Base-by-base conservation (phyloP, 179 eudicot species). In the Drosera spatulata region DNA sequence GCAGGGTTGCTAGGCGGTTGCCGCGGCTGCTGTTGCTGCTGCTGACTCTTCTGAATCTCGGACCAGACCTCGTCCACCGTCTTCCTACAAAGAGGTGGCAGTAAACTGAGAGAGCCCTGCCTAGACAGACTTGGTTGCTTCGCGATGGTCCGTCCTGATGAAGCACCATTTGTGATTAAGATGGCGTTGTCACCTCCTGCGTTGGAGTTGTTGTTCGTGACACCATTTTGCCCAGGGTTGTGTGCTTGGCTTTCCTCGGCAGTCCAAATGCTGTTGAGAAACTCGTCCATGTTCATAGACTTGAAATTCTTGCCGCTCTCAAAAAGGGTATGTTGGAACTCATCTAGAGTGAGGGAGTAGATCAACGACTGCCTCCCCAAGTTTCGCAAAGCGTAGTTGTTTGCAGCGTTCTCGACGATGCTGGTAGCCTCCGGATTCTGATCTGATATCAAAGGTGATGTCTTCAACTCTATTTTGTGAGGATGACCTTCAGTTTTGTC, bases 211-310 rank as follows among this genome's bases (percentile, higher is more conserved):
- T 45, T 65, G 64, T n/a, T 55, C 37, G 4, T 58, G 41, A 33
- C 41, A 22, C 33, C 33, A 55, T 22, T 55, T 10, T 10, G 39
- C 10, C 41, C 39, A 1, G 41, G 37, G 41, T 37, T 55, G 41
- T 6, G 70, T 0, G 62, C 62, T 4, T 72, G 82, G 53, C 74
- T 78, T 62, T 91, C 97, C 73, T 91, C 97, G 0, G 96, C 95
- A 0, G 91, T 77, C 96, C 96, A 91, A 33, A 88, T 85, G 80
- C 91, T 88, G 70, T 79, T 85, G 53, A 91, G 81, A 58, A 91
- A 88, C 64, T 91, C 97, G 11, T 91, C 96, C 97, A 88, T 91
- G 69, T 88, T 91, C 98, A 91, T 91, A 3, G 98, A 91, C 45
- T 95, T 96, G 12, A 91, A 88, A 60, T 78, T 84, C 82, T 85